phyloP scores from a whole-genome alignment of 139 green algal genomes.

The Tetradesmus lagerheimii region DNA sequence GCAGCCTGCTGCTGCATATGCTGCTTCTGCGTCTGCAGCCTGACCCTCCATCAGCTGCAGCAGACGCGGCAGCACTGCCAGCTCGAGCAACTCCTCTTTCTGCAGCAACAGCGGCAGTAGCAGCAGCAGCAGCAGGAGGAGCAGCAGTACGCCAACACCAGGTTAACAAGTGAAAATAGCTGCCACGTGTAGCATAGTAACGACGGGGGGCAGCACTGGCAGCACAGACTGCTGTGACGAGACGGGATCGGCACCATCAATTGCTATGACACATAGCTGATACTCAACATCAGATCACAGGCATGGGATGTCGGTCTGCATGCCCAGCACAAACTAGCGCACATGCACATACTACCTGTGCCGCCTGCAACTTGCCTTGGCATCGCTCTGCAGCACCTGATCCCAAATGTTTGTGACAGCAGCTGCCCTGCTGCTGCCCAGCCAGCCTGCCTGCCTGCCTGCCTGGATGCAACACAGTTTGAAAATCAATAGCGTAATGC shows the following conservation, averaged over 20 bases:
- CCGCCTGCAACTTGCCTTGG: constrained; percentile 32
- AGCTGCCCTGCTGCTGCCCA: neutral
- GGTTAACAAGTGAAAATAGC: no score
- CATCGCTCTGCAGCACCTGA: constrained; percentile 41
- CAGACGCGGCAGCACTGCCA: constrained; percentile 24
- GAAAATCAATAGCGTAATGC: no score
- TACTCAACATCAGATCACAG: no score
- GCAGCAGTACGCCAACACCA: neutral
- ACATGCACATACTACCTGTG: neutral
- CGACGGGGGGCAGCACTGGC: no score
- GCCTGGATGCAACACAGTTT: neutral
- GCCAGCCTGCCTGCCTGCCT: neutral
- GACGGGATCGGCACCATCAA: no score
- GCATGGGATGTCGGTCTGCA: no score
- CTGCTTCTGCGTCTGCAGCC: neutral
- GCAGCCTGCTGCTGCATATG: constrained; percentile 17
- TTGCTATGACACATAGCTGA: no score
- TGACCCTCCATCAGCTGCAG: constrained; percentile 50
- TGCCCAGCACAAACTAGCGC: no score
- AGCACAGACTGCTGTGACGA: no score
- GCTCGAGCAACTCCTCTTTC: constrained; percentile 63
- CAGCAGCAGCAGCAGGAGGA: neutral
- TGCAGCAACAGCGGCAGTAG: constrained; percentile 2
- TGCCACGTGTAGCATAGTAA: no score
- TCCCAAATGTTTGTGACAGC: constrained; percentile 44